Percentiles rank a stretch among this genome's conserved stretches.
These are phyloP conservation scores for Curvularia sp. DNA, from an alignment of 2,329 filamentous ascomycete species.

Conservation along the genomic window DNA sequence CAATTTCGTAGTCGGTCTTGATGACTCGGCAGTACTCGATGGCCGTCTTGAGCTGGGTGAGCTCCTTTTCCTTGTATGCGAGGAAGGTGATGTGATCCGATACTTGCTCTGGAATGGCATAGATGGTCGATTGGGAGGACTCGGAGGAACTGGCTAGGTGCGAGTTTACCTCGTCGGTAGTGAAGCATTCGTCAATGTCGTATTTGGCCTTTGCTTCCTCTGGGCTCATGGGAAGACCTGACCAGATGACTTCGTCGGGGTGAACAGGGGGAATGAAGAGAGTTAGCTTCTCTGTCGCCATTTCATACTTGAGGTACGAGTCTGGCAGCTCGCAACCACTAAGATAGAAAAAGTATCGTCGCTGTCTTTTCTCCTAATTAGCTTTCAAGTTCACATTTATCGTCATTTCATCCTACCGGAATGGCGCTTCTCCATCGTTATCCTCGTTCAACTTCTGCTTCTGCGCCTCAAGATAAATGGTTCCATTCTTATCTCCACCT, in stretches of 20 bases:
- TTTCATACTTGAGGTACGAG: constrained; percentile 81
- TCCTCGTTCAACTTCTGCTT: constrained; percentile 84
- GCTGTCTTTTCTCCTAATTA: constrained; percentile 66
- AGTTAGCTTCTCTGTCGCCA: constrained; percentile 73
- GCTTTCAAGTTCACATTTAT: background rate
- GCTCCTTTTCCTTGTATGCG: constrained; percentile 70
- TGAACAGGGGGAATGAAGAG: constrained; percentile 92
- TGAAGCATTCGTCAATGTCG: constrained; percentile 72
- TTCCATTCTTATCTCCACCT: constrained; percentile 69
- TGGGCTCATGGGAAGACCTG: constrained; percentile 79
- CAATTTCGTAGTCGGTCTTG: constrained; percentile 87
- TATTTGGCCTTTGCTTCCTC: constrained; percentile 76
- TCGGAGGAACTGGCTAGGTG: constrained; percentile 66
- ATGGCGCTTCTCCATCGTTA: constrained; percentile 81
- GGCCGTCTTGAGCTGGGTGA: constrained; percentile 62
- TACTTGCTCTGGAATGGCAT: constrained; percentile 80
- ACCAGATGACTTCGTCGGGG: constrained; percentile 91
- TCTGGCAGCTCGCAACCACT: constrained; percentile 85
- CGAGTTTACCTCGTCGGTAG: constrained; percentile 76
- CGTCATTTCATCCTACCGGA: constrained; percentile 64
- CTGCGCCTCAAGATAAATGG: constrained; percentile 88
- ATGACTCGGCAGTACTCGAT: constrained; percentile 82
- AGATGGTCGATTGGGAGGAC: constrained; percentile 62
- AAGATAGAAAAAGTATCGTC: constrained; percentile 93
- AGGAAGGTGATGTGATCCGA: constrained; percentile 75